Base-by-base conservation (phyloP, 805 yeast genomes). In the Candida patagonica region DNA sequence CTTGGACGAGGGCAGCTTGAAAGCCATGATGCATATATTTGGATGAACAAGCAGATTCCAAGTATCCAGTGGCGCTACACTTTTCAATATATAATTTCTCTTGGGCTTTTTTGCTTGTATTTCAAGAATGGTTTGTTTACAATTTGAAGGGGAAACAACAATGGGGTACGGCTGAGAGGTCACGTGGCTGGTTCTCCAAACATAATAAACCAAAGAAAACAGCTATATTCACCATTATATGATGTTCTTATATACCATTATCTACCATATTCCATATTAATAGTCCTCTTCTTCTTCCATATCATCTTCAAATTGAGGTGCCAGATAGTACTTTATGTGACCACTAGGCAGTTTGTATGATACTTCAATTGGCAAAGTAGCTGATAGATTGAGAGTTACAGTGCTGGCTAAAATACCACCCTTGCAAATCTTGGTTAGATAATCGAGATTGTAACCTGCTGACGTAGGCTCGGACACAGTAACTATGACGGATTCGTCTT, bases 291-390 rank as follows among this genome's bases (percentile, higher is more conserved):
- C 37, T 13, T 13, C 37, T 6, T 23, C 37, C 20, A 23, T 27
- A 13, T 23, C 37, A 48, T 88, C 97, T 50, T 83, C 95, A 60
- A 92, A 86, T 73, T 92, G 89, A 44, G 98, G 98, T 53, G 98
- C 98, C 62, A 92, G 74, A 74, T 84, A 92, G 75, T 83, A 92
- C 61, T 95, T 80, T 61, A 92, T 70, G 65, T 85, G 84, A 40
- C 98, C 98, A 62, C 89, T 82, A 47, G 86, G 79, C 58, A 92
- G 70, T 63, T 80, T 81, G 67, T 80, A 92, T 67, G 89, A 96
- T 57, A 92, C 86, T 61, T 87, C 68, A 30, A 96, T 95, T 25
- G 98, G 98, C 12, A 92, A 79, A 59, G 83, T 86, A 55, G 82
- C 89, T 15, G 95, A 83, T 56, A 92, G 73, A 63, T 85, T 83